phyloP scores from a whole-genome alignment of 2,329 filamentous ascomycete species.

The Madurella fahalii region DNA sequence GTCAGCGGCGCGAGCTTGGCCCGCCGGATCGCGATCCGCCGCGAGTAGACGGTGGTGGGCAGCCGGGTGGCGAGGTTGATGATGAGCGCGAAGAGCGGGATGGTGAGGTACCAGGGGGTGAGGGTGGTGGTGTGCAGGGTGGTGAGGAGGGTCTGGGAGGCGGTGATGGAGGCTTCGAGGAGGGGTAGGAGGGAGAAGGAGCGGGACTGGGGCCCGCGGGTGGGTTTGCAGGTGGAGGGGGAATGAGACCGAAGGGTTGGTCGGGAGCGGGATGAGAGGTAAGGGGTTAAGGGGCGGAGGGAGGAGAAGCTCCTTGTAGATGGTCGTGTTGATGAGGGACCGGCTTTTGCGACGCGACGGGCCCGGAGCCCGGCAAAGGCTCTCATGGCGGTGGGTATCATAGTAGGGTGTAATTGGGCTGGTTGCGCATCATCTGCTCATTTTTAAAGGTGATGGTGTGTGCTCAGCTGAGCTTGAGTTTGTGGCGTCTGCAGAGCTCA shows the following conservation, averaged over 20 bases:
- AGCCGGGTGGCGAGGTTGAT: constrained; percentile 44
- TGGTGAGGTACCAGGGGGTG: constrained; percentile 51
- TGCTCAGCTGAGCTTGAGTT: neutral
- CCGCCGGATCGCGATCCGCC: constrained; percentile 30
- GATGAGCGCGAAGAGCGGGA: constrained; percentile 48
- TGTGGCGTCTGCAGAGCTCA: neutral
- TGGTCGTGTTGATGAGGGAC: neutral
- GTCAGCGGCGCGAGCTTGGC: constrained; percentile 30
- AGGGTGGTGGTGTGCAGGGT: constrained; percentile 40
- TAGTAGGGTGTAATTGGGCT: neutral
- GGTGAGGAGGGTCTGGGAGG: constrained; percentile 41
- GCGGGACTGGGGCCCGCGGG: neutral
- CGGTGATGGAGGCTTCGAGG: constrained; percentile 32
- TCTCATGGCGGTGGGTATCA: constrained; percentile 3
- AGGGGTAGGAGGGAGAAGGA: constrained; percentile 34
- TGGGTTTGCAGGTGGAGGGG: neutral
- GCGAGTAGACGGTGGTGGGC: constrained; percentile 43
- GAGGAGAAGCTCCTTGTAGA: constrained; percentile 3
- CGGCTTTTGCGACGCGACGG: neutral
- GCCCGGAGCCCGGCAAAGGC: neutral
- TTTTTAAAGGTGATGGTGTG: neutral
- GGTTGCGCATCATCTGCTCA: neutral
- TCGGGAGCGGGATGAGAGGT: neutral
- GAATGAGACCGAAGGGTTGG: too few species aligned
- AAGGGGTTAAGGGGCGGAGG: neutral